Base-by-base conservation (phyloP, 352 stramenopile genomes). In the Pythium chondricola region DNA sequence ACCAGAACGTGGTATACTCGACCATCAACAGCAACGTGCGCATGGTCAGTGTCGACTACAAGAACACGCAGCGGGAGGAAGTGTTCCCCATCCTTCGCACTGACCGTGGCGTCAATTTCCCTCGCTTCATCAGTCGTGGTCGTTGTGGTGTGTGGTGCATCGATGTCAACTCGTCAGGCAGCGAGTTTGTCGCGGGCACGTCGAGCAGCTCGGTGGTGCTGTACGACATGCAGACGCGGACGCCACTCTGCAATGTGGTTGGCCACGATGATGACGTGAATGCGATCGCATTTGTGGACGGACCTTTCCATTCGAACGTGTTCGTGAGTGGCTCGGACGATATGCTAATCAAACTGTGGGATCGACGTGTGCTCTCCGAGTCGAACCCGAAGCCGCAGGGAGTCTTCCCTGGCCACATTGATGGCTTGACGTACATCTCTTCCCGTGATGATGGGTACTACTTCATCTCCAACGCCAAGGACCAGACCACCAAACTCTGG, bases 401-500 rank as follows among this genome's bases (percentile, higher is more conserved):
- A 2, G 78, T 93, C 4, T 93, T 93, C 24, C 73, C 76, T 0
- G 83, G 83, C 11, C 83, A 93, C 42, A 85, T 76, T n/a, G 83
- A 93, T 43, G 83, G 83, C 3, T 51, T 93, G 37, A 91, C 79
- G 22, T 69, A 91, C 57, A 78, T 93, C 50, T 83, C 76, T 10
- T 88, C 83, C 21, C 73, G 80, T 14, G 79, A 91, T 53, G 83
- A 93, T 56, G 83, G 79, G 4, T 88, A 88, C 61, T 93, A 93
- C 46, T 93, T 93, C 43, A 64, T 93, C 21, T 93, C 82, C n/a
- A 93, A 93, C 60, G 64, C 77, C 0, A 93, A 93, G 43, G 82
- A 93, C 44, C 83, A 91, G 53, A 88, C 67, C 11, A 80, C 65
- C 41, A 91, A 90, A 61, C 79, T 93, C 10, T 93, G 79, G 79